A percentile compares a stretch with the other conserved stretches of the same genome.
phyloP scores from a whole-genome alignment of 2,329 filamentous ascomycete genomes.

The Pseudogymnoascus sp. region DNA sequence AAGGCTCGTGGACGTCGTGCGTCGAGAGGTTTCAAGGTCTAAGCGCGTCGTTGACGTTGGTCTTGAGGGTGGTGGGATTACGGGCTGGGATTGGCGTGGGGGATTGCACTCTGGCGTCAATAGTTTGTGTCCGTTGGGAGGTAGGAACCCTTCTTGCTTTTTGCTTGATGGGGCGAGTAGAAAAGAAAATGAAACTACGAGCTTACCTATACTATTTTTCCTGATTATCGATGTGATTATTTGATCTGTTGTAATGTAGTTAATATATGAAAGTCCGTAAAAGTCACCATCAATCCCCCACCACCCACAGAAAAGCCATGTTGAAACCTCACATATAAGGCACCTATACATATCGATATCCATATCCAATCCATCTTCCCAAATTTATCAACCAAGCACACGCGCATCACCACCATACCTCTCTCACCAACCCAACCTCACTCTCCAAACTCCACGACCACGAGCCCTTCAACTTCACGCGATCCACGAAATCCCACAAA shows the following conservation, averaged over 20 bases:
- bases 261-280: background rate
- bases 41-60: conserved; percentile 38
- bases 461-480: background rate
- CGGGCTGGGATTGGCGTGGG: background rate
- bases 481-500: background rate
- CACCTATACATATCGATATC: background rate
- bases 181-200: background rate
- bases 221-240: background rate
- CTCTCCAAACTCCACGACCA: background rate
- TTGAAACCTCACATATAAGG: background rate
- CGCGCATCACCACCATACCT: background rate
- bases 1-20: conserved; percentile 96
- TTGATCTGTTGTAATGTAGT: background rate
- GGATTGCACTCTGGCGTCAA: background rate
- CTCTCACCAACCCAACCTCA: background rate
- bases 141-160: background rate
- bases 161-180: background rate
- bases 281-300: background rate
- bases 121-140: background rate
- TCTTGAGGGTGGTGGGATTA: background rate
- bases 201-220: background rate
- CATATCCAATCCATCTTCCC: background rate
- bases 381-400: background rate
- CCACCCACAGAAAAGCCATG: background rate
- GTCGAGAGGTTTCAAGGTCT: conserved; percentile 99